Conservation (phyloP, 441 rosid genomes). For the Populus hybrid region DNA sequence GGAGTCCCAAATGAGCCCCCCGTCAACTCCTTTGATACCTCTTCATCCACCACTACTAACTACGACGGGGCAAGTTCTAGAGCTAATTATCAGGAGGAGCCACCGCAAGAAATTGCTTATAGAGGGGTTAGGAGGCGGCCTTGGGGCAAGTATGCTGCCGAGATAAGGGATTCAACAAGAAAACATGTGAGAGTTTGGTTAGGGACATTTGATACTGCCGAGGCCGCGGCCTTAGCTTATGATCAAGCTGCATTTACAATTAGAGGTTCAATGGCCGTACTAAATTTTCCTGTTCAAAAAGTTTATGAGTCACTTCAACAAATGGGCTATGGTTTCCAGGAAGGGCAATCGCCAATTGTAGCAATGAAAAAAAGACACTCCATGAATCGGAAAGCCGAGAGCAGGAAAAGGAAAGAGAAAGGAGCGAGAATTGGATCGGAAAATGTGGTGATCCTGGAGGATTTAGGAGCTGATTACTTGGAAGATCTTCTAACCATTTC, state of each 20-base stretch:
- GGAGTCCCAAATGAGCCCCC: slow-evolving; percentile 49
- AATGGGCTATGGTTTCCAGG: slow-evolving; percentile 25
- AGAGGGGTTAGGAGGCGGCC: slow-evolving; percentile 87
- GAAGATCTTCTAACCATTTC: slow-evolving; percentile 55
- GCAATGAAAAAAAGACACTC: slow-evolving; percentile 77
- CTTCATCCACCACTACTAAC: neutral
- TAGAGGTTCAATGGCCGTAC: slow-evolving; percentile 70
- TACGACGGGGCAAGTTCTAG: slow-evolving; percentile 23
- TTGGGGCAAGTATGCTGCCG: slow-evolving; percentile 93
- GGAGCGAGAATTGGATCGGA: slow-evolving; percentile 28
- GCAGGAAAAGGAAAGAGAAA: slow-evolving; percentile 41
- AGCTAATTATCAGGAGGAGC: slow-evolving; percentile 28
- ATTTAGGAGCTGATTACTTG: slow-evolving; percentile 79
- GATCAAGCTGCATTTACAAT: slow-evolving; percentile 90
- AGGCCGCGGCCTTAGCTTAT: slow-evolving; percentile 86
- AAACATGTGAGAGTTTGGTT: slow-evolving; percentile 81
- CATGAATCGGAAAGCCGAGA: slow-evolving; percentile 50
- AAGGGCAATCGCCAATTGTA: slow-evolving; percentile 70
- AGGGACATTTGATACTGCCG: slow-evolving; percentile 91
- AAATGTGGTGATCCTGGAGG: slow-evolving; percentile 63
- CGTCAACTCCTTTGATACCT: slow-evolving; percentile 12
- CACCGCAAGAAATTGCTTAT: slow-evolving; percentile 39
- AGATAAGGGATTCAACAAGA: slow-evolving; percentile 84
- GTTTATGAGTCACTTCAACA: slow-evolving; percentile 66
- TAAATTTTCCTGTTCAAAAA: slow-evolving; percentile 71